Percentiles rank a stretch among this genome's conserved stretches.
Conservation (phyloP, 1,284 basidiomycete genomes). For the Puccinia hordei region DNA sequence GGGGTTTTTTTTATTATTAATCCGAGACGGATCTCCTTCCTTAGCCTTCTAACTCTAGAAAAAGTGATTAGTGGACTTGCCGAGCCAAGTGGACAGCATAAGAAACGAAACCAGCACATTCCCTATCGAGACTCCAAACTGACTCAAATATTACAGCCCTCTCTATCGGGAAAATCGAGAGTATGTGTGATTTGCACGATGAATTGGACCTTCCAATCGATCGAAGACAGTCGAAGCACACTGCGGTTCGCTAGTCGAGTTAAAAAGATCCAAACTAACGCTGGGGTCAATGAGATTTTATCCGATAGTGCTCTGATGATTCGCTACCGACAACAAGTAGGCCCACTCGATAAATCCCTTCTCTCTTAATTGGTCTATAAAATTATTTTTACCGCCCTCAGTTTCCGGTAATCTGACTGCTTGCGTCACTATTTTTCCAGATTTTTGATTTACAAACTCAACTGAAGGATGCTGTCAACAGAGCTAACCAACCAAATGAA, state of each 20-base stretch:
- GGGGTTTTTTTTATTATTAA: too few relatives aligned
- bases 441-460: slow-evolving; percentile 37
- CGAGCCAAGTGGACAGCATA: slow-evolving; percentile 50
- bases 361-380: neutral
- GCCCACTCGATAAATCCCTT: neutral
- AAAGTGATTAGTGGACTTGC: slow-evolving; percentile 59
- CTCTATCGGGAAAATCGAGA: slow-evolving; percentile 57
- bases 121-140: slow-evolving; percentile 60
- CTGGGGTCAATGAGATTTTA: slow-evolving; percentile 87
- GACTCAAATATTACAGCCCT: slow-evolving; percentile 59
- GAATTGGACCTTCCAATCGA: slow-evolving; percentile 60
- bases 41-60: slow-evolving; percentile 56
- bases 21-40: too few relatives aligned
- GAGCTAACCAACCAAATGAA: slow-evolving; percentile 1
- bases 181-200: slow-evolving; percentile 59
- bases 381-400: neutral
- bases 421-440: neutral
- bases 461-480: slow-evolving; percentile 28
- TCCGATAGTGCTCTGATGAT: slow-evolving; percentile 85
- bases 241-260: slow-evolving; percentile 84
- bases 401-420: neutral
- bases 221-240: slow-evolving; percentile 79
- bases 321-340: slow-evolving; percentile 66
- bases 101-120: slow-evolving; percentile 53
- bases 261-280: slow-evolving; percentile 76